Percentiles rank a stretch among this genome's conserved stretches.
Evolutionary conservation across 192 early-diverging fungal genomes (phyloP).

Genomic region (Geranomyces variabilis): DNA sequence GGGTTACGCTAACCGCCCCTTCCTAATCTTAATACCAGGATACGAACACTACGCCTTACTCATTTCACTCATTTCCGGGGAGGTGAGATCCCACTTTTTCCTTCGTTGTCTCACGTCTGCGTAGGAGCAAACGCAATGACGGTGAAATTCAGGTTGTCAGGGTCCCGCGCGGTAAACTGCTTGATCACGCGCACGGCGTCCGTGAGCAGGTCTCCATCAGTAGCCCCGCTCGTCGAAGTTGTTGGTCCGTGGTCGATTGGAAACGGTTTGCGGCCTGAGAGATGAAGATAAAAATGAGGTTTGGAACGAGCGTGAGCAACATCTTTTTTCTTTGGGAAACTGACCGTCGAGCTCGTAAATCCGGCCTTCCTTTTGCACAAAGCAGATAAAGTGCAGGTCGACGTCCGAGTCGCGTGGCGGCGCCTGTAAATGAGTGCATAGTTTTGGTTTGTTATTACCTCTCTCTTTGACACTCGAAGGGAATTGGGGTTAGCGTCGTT

Average conservation of each 20-base stretch:
- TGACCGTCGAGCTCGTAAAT: conserved; percentile 87
- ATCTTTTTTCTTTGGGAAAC: background rate
- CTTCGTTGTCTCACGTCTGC: background rate
- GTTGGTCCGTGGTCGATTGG: conserved; percentile 83
- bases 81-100: too few species aligned
- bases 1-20: too few species aligned
- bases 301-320: background rate
- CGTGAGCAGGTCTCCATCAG: conserved; percentile 47
- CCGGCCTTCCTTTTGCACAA: conserved; percentile 74
- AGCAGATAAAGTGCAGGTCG: conserved; percentile 85
- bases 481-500: too few species aligned
- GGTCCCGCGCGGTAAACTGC: conserved; percentile 70
- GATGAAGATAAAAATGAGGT: background rate
- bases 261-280: conserved; percentile 61
- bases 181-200: conserved; percentile 61
- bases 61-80: too few species aligned
- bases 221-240: too few species aligned
- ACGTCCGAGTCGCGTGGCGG: conserved; percentile 76
- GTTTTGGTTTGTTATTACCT: too few species aligned
- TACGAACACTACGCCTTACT: too few species aligned
- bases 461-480: too few species aligned
- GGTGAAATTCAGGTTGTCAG: conserved; percentile 65
- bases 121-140: conserved; percentile 59
- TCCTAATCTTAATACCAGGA: too few species aligned
- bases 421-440: conserved; percentile 38